These are phyloP conservation scores for Cenococcum geophilum DNA, from an alignment of 495 filamentous ascomycete genomes.

Conservation along the genomic window DNA sequence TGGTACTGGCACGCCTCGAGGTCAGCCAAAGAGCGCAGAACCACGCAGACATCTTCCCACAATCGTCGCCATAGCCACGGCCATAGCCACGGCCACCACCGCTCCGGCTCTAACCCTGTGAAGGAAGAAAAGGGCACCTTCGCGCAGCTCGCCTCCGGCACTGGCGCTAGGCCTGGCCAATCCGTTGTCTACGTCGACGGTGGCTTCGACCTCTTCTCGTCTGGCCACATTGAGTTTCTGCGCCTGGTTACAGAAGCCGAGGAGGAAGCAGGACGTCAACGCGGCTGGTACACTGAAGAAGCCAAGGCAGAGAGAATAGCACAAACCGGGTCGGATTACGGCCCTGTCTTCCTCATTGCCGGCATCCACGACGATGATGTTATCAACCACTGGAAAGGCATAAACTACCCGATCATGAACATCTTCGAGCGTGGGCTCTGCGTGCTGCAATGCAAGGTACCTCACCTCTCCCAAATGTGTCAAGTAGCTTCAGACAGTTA, in stretches of 20 bases:
- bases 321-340: slow-evolving; percentile 62
- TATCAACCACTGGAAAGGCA: slow-evolving; percentile 90
- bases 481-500: no score
- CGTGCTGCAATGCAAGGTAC: slow-evolving; percentile 85
- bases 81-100: slow-evolving; percentile 14
- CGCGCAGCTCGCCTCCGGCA: slow-evolving; percentile 58
- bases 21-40: slow-evolving; percentile 45
- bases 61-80: neutral
- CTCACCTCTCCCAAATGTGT: slow-evolving; percentile 37
- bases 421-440: slow-evolving; percentile 94
- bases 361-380: slow-evolving; percentile 91
- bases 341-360: slow-evolving; percentile 76
- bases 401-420: slow-evolving; percentile 99
- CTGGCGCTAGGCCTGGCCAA: slow-evolving; percentile 64
- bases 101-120: slow-evolving; percentile 13
- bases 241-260: slow-evolving; percentile 65
- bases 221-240: slow-evolving; percentile 93
- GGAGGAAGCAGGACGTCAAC: slow-evolving; percentile 54
- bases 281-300: slow-evolving; percentile 67
- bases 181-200: slow-evolving; percentile 91
- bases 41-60: slow-evolving; percentile 15
- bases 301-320: slow-evolving; percentile 54
- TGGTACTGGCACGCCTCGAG: slow-evolving; percentile 65
- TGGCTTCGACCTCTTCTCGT: slow-evolving; percentile 94
- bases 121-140: slow-evolving; percentile 44